These are phyloP conservation scores for Schizosaccharomyces lindneri DNA, from an alignment of 805 yeast genomes.

Conservation along the genomic window DNA sequence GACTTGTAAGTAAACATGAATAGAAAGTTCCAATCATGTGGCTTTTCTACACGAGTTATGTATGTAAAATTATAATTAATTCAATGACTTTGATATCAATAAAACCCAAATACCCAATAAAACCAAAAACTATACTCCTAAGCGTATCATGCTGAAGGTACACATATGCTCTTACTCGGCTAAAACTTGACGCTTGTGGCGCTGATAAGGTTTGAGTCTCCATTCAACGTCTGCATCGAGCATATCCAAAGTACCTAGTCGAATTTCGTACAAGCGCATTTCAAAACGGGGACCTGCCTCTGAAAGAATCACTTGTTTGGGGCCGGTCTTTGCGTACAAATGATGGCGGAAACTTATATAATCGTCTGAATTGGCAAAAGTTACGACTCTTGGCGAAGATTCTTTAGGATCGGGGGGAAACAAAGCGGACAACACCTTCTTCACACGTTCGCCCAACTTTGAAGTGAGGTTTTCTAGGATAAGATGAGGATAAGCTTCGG, in stretches of 20 bases:
- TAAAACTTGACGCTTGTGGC: constrained; percentile 31
- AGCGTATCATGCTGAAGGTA: neutral
- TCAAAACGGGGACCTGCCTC: constrained; percentile 98
- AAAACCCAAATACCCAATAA: neutral
- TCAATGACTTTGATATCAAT: neutral
- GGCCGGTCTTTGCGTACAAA: constrained; percentile 60
- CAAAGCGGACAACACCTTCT: constrained; percentile 54
- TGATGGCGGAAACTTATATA: constrained; percentile 89
- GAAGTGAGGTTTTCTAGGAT: constrained; percentile 76
- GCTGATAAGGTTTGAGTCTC: constrained; percentile 74
- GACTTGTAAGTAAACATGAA: too few relatives aligned
- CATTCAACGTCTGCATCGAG: constrained; percentile 96
- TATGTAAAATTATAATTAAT: neutral
- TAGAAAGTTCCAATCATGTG: too few relatives aligned
- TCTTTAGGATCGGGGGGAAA: constrained; percentile 94
- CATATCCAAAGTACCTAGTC: constrained; percentile 76
- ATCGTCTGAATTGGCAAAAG: constrained; percentile 76
- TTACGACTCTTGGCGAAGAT: constrained; percentile 73
- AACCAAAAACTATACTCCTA: neutral
- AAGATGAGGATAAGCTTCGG: constrained; percentile 82
- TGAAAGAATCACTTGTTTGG: constrained; percentile 70
- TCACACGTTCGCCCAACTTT: constrained; percentile 61
- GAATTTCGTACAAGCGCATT: constrained; percentile 73
- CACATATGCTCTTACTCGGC: neutral
- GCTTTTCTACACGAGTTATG: too few relatives aligned